A percentile compares a stretch with the other conserved stretches of the same genome.
phyloP scores from a whole-genome alignment of 1,284 basidiomycete species.

The Puccinia novopanici region DNA sequence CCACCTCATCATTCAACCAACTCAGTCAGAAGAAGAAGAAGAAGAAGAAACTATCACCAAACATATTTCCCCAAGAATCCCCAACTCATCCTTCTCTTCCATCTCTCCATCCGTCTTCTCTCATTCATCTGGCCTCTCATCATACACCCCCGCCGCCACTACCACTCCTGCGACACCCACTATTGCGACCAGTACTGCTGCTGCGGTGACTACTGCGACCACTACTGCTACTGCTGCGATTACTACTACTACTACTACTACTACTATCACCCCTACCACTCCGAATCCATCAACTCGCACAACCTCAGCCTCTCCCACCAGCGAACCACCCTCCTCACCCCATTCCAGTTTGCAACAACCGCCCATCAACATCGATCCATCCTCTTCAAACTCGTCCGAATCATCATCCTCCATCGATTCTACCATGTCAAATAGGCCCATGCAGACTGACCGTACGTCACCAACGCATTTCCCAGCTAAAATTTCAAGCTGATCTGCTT shows the following conservation, averaged over 20 bases:
- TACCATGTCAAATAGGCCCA: not conserved
- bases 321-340: no score
- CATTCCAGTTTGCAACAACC: not conserved
- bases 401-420: not conserved
- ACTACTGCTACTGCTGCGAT: no score
- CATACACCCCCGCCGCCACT: not conserved
- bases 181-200: no score
- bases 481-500: no score
- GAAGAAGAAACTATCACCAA: not conserved
- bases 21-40: not conserved
- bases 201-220: no score
- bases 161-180: not conserved
- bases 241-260: not conserved
- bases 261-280: not conserved
- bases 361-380: not conserved
- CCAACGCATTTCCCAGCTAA: no score
- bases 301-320: no score
- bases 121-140: not conserved
- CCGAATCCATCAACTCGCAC: not conserved
- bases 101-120: not conserved
- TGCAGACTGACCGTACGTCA: no score
- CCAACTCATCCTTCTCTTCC: constrained; percentile 8
- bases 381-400: not conserved
- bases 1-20: not conserved
- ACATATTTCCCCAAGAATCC: not conserved